A percentile compares a stretch with the other conserved stretches of the same genome.
Conservation (phyloP, 179 eudicot genomes). For the Nepenthes alata region DNA sequence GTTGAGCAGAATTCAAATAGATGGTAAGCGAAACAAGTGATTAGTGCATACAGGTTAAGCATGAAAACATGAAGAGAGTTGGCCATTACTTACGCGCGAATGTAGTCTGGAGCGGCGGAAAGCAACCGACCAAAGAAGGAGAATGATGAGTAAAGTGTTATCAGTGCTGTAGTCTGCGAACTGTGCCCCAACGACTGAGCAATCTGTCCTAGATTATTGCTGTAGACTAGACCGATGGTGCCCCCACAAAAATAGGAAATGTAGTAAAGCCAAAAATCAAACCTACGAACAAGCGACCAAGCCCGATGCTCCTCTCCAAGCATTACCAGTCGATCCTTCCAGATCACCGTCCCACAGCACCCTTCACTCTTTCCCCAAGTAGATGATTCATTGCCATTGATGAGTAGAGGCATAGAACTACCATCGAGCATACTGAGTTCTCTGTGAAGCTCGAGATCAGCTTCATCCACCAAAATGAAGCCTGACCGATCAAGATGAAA, state of each 20-base stretch:
- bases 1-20: neutral
- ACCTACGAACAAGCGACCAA: slow-evolving; percentile 33
- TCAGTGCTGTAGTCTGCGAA: slow-evolving; percentile 43
- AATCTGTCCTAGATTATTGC: slow-evolving; percentile 88
- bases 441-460: slow-evolving; percentile 57
- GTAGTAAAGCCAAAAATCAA: slow-evolving; percentile 87
- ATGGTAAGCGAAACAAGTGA: neutral
- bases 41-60: neutral
- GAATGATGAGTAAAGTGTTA: slow-evolving; percentile 72
- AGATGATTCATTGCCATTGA: slow-evolving; percentile 3
- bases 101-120: slow-evolving; percentile 74
- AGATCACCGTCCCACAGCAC: slow-evolving; percentile 25
- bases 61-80: neutral
- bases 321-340: slow-evolving; percentile 44
- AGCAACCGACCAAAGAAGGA: slow-evolving; percentile 94
- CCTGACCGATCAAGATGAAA: slow-evolving; percentile 36
- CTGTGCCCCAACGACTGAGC: slow-evolving; percentile 73
- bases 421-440: slow-evolving; percentile 28
- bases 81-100: slow-evolving; percentile 51
- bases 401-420: slow-evolving; percentile 10
- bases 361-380: slow-evolving; percentile 13
- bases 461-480: slow-evolving; percentile 48
- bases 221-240: slow-evolving; percentile 85
- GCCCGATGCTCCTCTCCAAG: slow-evolving; percentile 79
- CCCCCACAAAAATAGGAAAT: slow-evolving; percentile 85